A percentile compares a stretch with the other conserved stretches of the same genome.
Evolutionary conservation across 306 rosid species (phyloP).

Genomic region (Argentina anserina): DNA sequence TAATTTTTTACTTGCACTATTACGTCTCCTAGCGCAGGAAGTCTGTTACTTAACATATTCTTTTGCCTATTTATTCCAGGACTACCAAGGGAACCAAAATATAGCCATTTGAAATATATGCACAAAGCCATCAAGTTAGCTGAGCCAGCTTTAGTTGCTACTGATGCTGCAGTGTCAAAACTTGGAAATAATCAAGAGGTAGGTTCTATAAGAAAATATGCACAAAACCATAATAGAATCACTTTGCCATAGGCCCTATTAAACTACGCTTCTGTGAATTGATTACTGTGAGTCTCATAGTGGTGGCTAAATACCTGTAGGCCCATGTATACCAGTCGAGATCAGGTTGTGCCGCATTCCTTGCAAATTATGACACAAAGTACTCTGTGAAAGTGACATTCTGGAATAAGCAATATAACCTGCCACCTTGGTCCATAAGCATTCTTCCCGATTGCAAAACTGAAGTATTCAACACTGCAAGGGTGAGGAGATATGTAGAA

Average conservation of each 20-base stretch:
- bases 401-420: conserved; percentile 55
- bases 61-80: conserved; percentile 43
- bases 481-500: conserved; percentile 39
- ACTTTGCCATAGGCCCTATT: background rate
- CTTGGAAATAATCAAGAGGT: conserved; percentile 80
- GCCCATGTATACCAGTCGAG: conserved; percentile 62
- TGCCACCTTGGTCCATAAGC: conserved; percentile 94
- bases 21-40: background rate
- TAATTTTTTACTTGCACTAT: background rate
- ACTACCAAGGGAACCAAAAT: conserved; percentile 74
- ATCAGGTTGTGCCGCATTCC: conserved; percentile 79
- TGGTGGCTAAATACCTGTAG: conserved; percentile 31
- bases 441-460: conserved; percentile 93
- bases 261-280: background rate
- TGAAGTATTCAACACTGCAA: conserved; percentile 80
- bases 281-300: conserved; percentile 13
- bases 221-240: background rate
- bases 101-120: conserved; percentile 86
- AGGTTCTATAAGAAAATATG: conserved; percentile 16
- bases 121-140: conserved; percentile 78
- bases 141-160: conserved; percentile 65
- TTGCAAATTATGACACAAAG: conserved; percentile 64
- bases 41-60: background rate
- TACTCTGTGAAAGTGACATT: conserved; percentile 51
- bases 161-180: conserved; percentile 57